Percentiles rank a stretch among this genome's conserved stretches.
These are phyloP conservation scores for Fusarium sp. DNA, from an alignment of 2,329 filamentous ascomycete genomes.

Conservation along the genomic window DNA sequence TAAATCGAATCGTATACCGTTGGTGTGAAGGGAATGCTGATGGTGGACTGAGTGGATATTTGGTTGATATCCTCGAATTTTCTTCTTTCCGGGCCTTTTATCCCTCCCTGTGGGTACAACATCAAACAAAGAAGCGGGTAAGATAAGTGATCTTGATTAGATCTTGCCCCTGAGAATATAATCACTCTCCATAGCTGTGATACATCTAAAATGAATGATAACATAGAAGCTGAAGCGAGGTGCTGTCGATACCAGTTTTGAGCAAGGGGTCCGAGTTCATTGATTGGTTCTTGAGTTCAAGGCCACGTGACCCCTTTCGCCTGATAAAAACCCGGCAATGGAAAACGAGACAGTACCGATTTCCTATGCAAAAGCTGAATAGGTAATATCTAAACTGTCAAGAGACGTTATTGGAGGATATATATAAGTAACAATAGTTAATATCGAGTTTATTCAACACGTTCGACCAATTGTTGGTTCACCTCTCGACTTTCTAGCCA, in stretches of 20 bases:
- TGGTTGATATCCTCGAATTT: background rate
- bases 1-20: no score
- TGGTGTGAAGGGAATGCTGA: no score
- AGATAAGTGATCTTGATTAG: background rate
- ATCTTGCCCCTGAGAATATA: background rate
- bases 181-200: background rate
- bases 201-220: background rate
- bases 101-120: background rate
- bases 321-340: background rate
- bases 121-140: background rate
- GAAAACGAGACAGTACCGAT: background rate
- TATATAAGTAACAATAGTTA: background rate
- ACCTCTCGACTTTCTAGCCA: background rate
- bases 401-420: background rate
- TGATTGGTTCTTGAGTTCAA: background rate
- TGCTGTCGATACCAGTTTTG: no score
- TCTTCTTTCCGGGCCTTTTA: background rate
- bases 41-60: no score
- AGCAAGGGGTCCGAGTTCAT: background rate
- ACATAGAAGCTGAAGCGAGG: no score
- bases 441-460: background rate
- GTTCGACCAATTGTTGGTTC: background rate
- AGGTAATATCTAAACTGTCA: background rate
- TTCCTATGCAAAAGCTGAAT: background rate
- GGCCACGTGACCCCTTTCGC: background rate